Conservation (phyloP, 805 yeast genomes). For the Candida sithepensis region DNA sequence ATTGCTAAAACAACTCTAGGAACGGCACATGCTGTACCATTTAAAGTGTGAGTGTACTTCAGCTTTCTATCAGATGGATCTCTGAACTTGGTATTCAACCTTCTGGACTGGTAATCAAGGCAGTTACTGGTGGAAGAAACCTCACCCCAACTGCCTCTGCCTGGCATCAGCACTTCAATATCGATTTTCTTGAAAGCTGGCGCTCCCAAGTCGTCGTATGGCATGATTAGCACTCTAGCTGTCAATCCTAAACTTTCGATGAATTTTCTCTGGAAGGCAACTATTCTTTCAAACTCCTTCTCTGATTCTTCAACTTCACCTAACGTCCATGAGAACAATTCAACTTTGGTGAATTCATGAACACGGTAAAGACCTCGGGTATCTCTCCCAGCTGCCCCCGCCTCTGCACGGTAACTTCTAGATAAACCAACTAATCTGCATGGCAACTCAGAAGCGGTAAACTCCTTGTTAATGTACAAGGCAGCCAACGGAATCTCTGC, state of each 20-base stretch:
- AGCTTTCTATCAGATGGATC: slow-evolving; percentile 28
- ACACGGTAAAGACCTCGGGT: slow-evolving; percentile 91
- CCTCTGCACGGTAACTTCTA: slow-evolving; percentile 90
- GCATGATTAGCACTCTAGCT: slow-evolving; percentile 85
- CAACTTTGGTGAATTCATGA: slow-evolving; percentile 95
- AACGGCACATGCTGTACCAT: slow-evolving; percentile 94
- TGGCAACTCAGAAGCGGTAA: slow-evolving; percentile 40
- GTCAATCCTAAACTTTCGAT: slow-evolving; percentile 66
- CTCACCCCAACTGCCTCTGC: slow-evolving; percentile 90
- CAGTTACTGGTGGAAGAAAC: slow-evolving; percentile 89
- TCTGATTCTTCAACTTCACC: slow-evolving; percentile 33
- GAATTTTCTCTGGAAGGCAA: slow-evolving; percentile 61
- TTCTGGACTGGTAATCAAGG: slow-evolving; percentile 82
- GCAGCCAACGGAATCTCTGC: slow-evolving; percentile 96
- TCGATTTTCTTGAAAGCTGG: slow-evolving; percentile 92
- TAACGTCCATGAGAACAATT: slow-evolving; percentile 74
- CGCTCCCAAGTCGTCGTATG: slow-evolving; percentile 85
- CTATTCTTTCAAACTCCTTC: slow-evolving; percentile 54
- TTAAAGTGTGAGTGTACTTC: slow-evolving; percentile 75
- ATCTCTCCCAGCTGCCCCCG: slow-evolving; percentile 93
- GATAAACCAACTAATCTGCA: slow-evolving; percentile 72
- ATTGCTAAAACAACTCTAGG: slow-evolving; percentile 89
- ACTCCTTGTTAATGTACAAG: slow-evolving; percentile 47
- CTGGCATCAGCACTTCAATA: slow-evolving; percentile 98
- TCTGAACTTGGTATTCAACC: slow-evolving; percentile 65